These are phyloP conservation scores for Camellia sinensis DNA, from an alignment of 148 eudicot genomes.

Conservation along the genomic window DNA sequence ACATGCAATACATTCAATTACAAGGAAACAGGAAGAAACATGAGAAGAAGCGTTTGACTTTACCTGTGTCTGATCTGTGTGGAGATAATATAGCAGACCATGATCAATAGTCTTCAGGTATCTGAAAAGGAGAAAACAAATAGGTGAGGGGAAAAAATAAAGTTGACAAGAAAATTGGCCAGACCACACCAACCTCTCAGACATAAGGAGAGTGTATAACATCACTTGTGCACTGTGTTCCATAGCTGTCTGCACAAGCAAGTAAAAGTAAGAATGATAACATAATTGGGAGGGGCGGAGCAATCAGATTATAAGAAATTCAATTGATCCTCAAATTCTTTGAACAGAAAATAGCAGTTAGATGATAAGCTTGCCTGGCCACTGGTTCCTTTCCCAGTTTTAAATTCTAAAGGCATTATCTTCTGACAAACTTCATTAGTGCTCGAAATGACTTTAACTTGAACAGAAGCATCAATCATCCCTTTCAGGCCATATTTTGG, in stretches of 20 bases:
- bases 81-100: constrained; percentile 91
- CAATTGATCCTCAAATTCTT: background rate
- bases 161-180: background rate
- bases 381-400: constrained; percentile 89
- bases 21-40: background rate
- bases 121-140: constrained; percentile 33
- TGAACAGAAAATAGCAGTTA: background rate
- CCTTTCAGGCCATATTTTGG: constrained; percentile 98
- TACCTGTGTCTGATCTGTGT: constrained; percentile 88
- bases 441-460: constrained; percentile 45
- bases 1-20: constrained; percentile 13
- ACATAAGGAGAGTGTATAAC: constrained; percentile 92
- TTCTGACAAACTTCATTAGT: constrained; percentile 38
- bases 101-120: constrained; percentile 66
- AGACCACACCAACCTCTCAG: constrained; percentile 63
- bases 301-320: background rate
- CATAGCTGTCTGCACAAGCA: constrained; percentile 61
- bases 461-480: constrained; percentile 90
- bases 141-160: constrained; percentile 6
- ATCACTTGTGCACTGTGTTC: constrained; percentile 98
- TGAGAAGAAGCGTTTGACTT: constrained; percentile 9
- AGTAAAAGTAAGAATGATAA: constrained; percentile 16
- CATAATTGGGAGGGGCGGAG: background rate
- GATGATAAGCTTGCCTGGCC: constrained; percentile 65
- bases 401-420: constrained; percentile 92